A percentile compares a stretch with the other conserved stretches of the same genome.
Conservation (phyloP, 768 basidiomycete species). For the Phanerodontia chrysosporium region DNA sequence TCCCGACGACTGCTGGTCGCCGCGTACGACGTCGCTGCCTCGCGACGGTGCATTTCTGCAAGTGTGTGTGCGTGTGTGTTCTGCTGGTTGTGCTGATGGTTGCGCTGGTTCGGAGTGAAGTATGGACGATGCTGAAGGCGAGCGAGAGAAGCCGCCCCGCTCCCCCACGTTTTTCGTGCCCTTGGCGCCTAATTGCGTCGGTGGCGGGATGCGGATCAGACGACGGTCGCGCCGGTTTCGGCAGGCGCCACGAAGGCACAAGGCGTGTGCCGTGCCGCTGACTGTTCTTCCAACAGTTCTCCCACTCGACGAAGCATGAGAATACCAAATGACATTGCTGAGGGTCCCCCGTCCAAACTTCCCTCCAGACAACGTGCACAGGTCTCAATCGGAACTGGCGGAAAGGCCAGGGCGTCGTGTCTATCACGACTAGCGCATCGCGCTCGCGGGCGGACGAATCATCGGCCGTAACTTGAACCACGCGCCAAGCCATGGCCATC, state of each 20-base stretch:
- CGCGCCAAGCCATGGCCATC: not conserved
- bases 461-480: not conserved
- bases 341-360: too few species aligned
- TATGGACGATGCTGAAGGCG: too few species aligned
- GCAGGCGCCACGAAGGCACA: not conserved
- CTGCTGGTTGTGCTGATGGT: too few species aligned
- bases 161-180: not conserved
- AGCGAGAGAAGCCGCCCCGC: not conserved
- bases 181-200: not conserved
- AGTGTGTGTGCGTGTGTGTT: too few species aligned
- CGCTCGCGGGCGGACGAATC: not conserved
- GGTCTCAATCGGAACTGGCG: not conserved
- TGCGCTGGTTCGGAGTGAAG: too few species aligned
- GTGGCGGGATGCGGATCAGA: not conserved
- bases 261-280: too few species aligned
- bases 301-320: not conserved
- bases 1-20: too few species aligned
- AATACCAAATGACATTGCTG: too few species aligned
- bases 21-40: too few species aligned
- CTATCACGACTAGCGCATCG: not conserved
- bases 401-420: not conserved
- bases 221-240: not conserved
- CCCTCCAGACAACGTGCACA: not conserved
- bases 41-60: not conserved
- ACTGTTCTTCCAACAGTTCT: not conserved